Base-by-base conservation (phyloP, 768 basidiomycete genomes). In the Boletus sp. region DNA sequence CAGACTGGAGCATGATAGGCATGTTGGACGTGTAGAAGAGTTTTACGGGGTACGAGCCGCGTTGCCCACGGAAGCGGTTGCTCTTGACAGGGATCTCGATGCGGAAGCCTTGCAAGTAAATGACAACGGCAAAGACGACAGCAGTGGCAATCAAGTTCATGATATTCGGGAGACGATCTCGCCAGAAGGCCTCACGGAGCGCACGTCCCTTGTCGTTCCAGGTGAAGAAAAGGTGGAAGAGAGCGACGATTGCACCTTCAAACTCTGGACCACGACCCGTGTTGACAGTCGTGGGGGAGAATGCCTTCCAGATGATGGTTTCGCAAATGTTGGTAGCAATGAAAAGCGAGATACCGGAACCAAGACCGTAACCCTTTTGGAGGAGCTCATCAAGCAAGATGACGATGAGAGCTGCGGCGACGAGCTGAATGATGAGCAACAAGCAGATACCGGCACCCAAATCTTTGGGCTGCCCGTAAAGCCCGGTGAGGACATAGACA, bases 321-420 rank as follows among this genome's bases (percentile, higher is more conserved):
- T 99, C 97, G 74, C 96, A 98, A 64, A 99, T 98, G 80, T 98
- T 99, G 77, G 97, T 98, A 5, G 96, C 97, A 64, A 98, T 97
- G 83, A 98, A 98, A 54, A 98, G 87, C 54, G 94, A 95, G 74
- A 99, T 98, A 59, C 97, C 97, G 5, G 93, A 95, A 54, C 97
- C 97, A 58, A 98, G 91, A 69, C 97, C 96, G 72, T 99, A 98
- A 40, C 96, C 97, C 71, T 98, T 98, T 66, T 98, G 96, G 61
- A 99, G 90, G 57, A 99, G 91, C 73, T 98, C 95, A 69, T 98
- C 96, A 62, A 99, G 91, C 61, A 98, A 86, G 64, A 98, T 93
- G 72, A 98, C 97, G 72, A 99, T 96, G 64, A 98, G 85, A 38
- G 93, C 83, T 11, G 97, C 94, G 52, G 87, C 85, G 65, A 96